A percentile compares a stretch with the other conserved stretches of the same genome.
These are phyloP conservation scores for Mycena leptocephala DNA, from an alignment of 768 basidiomycete genomes.

Conservation along the genomic window DNA sequence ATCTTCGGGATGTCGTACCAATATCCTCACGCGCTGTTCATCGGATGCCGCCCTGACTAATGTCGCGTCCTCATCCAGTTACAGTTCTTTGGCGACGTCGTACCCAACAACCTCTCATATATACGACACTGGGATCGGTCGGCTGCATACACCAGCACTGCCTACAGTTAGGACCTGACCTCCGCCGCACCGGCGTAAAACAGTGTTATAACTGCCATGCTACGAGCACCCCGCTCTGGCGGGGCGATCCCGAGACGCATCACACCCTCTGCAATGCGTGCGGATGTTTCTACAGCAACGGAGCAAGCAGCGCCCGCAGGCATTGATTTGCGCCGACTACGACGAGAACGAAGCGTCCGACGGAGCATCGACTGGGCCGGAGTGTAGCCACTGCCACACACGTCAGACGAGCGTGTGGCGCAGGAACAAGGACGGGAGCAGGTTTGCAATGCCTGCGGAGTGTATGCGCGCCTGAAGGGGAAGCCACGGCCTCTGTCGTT, in stretches of 20 bases:
- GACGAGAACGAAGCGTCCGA: neutral
- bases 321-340: neutral
- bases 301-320: neutral
- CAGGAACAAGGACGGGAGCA: neutral
- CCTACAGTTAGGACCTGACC: no score
- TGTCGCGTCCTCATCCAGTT: no score
- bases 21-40: no score
- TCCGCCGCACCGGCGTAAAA: neutral
- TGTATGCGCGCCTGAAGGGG: neutral
- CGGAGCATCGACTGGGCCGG: no score
- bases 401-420: neutral
- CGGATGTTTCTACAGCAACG: neutral
- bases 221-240: neutral
- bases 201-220: neutral
- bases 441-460: neutral
- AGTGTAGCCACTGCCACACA: neutral
- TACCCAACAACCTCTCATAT: no score
- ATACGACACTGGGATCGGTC: no score
- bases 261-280: neutral
- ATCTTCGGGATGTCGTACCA: no score
- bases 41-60: no score
- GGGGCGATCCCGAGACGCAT: neutral
- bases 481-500: neutral
- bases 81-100: no score
- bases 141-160: no score